Evolutionary conservation across 1,139 yeast genomes (phyloP).

Genomic region (Magnusiomyces ingens): DNA sequence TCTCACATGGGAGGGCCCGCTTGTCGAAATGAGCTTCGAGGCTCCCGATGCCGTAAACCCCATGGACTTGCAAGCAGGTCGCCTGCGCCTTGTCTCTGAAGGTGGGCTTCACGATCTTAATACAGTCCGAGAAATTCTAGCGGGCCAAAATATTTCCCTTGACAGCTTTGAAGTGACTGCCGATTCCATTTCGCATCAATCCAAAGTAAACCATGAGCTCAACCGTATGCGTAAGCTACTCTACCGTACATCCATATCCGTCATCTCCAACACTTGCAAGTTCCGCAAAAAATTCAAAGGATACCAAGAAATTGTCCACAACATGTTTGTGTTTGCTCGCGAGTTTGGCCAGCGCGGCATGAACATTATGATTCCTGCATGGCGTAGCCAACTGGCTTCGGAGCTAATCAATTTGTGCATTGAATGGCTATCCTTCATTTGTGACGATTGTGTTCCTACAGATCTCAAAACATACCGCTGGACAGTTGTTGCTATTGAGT

Average conservation of each 20-base stretch:
- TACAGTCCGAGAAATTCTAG: constrained; percentile 39
- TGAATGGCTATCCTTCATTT: constrained; percentile 87
- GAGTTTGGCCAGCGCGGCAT: constrained; percentile 77
- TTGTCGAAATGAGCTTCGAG: constrained; percentile 51
- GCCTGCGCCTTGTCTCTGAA: constrained; percentile 61
- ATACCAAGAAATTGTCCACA: constrained; percentile 67
- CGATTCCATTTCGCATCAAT: constrained; percentile 66
- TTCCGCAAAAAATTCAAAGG: constrained; percentile 40
- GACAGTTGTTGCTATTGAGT: constrained; percentile 94
- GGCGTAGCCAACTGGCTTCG: constrained; percentile 65
- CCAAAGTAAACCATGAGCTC: constrained; percentile 69
- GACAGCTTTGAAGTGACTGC: constrained; percentile 47
- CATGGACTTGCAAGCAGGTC: constrained; percentile 53
- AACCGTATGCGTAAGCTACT: constrained; percentile 59
- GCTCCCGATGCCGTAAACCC: constrained; percentile 19
- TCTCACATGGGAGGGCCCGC: constrained; percentile 84
- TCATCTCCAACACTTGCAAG: constrained; percentile 55
- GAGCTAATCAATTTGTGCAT: constrained; percentile 69
- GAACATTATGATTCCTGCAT: constrained; percentile 53
- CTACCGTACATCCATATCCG: constrained; percentile 61
- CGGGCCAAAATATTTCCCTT: constrained; percentile 4
- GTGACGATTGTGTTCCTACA: constrained; percentile 91
- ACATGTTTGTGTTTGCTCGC: constrained; percentile 70
- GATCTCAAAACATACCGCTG: constrained; percentile 88
- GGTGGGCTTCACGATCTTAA: constrained; percentile 49